Conservation (phyloP, 345 rosid genomes). For the Eucalyptus virginea region DNA sequence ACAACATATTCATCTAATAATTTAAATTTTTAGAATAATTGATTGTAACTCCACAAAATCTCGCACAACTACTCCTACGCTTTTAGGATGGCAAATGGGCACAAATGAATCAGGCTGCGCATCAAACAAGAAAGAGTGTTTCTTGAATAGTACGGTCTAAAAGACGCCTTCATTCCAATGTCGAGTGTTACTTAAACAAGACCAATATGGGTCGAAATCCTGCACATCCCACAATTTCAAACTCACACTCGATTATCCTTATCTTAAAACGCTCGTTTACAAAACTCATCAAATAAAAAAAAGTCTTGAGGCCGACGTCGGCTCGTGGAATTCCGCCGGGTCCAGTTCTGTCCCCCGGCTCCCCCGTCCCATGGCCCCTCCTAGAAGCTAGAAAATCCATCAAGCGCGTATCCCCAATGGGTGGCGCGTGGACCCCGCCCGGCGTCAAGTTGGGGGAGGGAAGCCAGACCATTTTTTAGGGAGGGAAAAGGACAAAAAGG, state of each 20-base stretch:
- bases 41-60: too few relatives aligned
- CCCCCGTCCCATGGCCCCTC: neutral
- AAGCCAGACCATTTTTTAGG: neutral
- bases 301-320: neutral
- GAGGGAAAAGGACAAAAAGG: neutral
- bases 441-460: neutral
- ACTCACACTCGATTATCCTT: neutral
- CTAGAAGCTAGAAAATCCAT: neutral
- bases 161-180: neutral
- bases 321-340: neutral
- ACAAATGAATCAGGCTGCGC: neutral
- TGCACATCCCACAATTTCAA: neutral
- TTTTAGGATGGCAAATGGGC: neutral
- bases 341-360: neutral
- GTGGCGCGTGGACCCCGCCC: neutral
- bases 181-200: neutral
- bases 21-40: too few relatives aligned
- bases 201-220: neutral
- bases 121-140: neutral
- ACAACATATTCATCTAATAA: rapidly evolving
- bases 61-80: rapidly evolving
- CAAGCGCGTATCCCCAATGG: neutral
- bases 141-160: neutral
- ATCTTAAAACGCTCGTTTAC: neutral
- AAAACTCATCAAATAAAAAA: neutral